A percentile compares a stretch with the other conserved stretches of the same genome.
Evolutionary conservation across 805 yeast genomes (phyloP).

Genomic region (Zygoascus biomembranicola): DNA sequence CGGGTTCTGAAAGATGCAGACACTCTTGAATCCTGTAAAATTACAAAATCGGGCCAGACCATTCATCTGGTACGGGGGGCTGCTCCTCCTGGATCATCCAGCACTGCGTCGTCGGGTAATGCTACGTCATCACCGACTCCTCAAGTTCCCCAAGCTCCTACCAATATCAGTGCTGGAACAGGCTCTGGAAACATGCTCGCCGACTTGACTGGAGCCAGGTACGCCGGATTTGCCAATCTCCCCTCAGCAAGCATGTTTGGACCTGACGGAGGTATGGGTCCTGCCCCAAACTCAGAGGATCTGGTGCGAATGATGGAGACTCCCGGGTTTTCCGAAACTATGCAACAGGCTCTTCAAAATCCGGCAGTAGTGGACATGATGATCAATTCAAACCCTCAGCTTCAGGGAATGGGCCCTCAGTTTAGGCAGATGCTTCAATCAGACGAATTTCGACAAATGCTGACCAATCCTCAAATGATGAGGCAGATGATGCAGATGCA

Average conservation of each 20-base stretch:
- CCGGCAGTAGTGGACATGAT: conserved; percentile 82
- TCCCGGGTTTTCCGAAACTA: conserved; percentile 73
- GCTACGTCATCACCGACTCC: conserved; percentile 20
- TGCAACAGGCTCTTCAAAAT: conserved; percentile 74
- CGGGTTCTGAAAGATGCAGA: conserved; percentile 84
- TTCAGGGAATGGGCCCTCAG: conserved; percentile 78
- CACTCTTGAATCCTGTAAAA: conserved; percentile 63
- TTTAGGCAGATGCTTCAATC: conserved; percentile 79
- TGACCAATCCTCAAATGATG: conserved; percentile 78
- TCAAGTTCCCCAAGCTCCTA: conserved; percentile 44
- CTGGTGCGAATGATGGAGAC: conserved; percentile 65
- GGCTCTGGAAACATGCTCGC: conserved; percentile 87
- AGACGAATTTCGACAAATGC: conserved; percentile 71
- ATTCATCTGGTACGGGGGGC: conserved; percentile 86
- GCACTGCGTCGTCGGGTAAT: conserved; percentile 19
- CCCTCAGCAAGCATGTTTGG: conserved; percentile 88
- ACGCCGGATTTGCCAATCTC: conserved; percentile 84
- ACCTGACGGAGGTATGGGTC: conserved; percentile 87
- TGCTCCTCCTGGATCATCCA: conserved; percentile 31
- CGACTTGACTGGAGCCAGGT: conserved; percentile 89
- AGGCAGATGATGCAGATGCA: conserved; percentile 76
- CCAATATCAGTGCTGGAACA: conserved; percentile 77
- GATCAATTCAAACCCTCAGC: conserved; percentile 76
- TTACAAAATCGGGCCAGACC: conserved; percentile 70
- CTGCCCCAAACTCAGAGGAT: conserved; percentile 68